Evolutionary conservation across 1,139 yeast species (phyloP), one percentile per base, ranked within the genome.

Genomic region (Debaryomyces sp.): DNA sequence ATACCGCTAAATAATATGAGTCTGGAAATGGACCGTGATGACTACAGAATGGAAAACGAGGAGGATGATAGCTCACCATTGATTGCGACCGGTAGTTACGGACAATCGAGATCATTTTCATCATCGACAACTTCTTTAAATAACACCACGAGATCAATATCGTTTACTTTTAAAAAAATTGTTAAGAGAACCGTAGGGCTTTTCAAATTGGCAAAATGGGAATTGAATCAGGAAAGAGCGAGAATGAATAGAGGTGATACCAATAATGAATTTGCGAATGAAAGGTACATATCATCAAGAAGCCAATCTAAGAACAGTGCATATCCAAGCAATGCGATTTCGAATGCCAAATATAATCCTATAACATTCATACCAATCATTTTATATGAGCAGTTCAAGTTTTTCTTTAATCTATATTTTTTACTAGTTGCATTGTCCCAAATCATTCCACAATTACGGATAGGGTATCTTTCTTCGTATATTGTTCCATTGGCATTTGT

Each of bases 401-500:
- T 94, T 67, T 95, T 95, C 68, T 95, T 91, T 78, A 95, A 95
- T 67, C 73, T 95, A 46, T 95, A 95, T 68, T 95, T 95, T 63
- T 71, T 95, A 47, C 64, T 95, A 36, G 99, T 95, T 54, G 99
- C 99, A 18, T 77, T 95, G 50, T 91, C 98, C 2, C 99, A 95
- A 68, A 85, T 87, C 4, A 78, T 95, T n/a, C 97, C 98, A 0
- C 90, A 85, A n/a, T 76, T 95, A 50, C 77, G 98, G 56, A 94
- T 95, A 34, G 99, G 99, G 8, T 95, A 92, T 63, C 74, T 95
- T 40, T 88, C 96, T 1, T 89, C 97, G 2, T 95, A 95, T 64
- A 78, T 95, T 34, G 97, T 92, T 6, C 99, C 99, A 0, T 76
- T 95, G 48, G 97, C 88, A 1, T 95, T 95, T 73, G 99, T 95